Evolutionary conservation across 2,329 filamentous ascomycete species (phyloP).

Genomic region (Lizonia empirigonia): DNA sequence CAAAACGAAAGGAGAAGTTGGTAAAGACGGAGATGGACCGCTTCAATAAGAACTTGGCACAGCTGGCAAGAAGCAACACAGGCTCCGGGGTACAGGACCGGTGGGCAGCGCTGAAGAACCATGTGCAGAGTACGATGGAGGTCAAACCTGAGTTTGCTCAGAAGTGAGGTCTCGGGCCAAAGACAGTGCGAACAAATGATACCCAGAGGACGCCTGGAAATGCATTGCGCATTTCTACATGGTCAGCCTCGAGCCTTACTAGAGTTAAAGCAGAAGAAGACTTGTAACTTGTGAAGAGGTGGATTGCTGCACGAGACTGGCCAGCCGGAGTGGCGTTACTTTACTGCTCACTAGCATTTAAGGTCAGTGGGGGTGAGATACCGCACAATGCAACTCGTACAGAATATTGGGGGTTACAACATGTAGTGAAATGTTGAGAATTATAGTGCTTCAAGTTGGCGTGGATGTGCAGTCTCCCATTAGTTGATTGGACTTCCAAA

Average conservation of each 20-base stretch:
- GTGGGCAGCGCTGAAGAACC: slow-evolving; percentile 82
- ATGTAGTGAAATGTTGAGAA: no score
- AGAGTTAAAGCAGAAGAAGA: neutral
- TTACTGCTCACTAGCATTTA: no score
- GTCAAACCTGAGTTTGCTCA: slow-evolving; percentile 75
- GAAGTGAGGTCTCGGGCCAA: slow-evolving; percentile 8
- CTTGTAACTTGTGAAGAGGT: neutral
- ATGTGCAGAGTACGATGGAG: slow-evolving; percentile 88
- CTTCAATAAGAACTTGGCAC: slow-evolving; percentile 82
- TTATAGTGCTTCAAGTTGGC: no score
- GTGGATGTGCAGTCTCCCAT: no score
- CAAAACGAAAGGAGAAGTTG: slow-evolving; percentile 81
- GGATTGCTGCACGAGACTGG: no score
- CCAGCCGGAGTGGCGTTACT: no score
- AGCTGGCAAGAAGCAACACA: slow-evolving; percentile 58
- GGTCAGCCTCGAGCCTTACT: neutral
- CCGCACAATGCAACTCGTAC: no score
- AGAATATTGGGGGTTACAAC: no score
- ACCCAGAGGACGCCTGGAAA: neutral
- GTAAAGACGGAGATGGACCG: slow-evolving; percentile 81
- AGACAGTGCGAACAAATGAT: neutral
- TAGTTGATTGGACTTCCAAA: neutral
- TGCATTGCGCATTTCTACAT: neutral
- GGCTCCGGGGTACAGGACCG: slow-evolving; percentile 46
- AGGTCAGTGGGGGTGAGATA: no score